These are phyloP conservation scores for Candolleomyces efflorescens DNA, from an alignment of 768 basidiomycete species.

Conservation along the genomic window DNA sequence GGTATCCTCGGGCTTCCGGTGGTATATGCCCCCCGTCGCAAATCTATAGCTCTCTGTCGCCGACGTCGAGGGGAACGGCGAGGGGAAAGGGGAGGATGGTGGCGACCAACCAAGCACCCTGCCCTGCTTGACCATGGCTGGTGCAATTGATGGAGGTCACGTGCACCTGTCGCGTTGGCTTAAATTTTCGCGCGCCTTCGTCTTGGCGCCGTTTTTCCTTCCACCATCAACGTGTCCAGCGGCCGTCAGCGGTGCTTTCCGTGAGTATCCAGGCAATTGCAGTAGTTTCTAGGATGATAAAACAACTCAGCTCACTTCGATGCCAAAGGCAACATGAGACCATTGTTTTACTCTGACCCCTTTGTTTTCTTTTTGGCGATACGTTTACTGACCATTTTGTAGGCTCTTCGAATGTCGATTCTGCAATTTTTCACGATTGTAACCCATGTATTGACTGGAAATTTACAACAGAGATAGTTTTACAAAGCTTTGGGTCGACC, in stretches of 20 bases:
- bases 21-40: too few species aligned
- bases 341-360: neutral
- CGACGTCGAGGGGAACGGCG: neutral
- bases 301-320: slow-evolving; percentile 6
- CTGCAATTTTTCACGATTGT: too few species aligned
- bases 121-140: too few species aligned
- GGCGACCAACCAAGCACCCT: neutral
- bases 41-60: neutral
- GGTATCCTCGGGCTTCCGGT: too few species aligned
- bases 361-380: neutral
- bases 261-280: neutral
- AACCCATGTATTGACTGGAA: too few species aligned
- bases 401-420: neutral
- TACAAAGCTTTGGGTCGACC: too few species aligned
- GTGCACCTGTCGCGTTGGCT: neutral
- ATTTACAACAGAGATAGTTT: too few species aligned
- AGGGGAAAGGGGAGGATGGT: neutral
- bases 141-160: neutral
- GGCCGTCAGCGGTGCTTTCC: neutral
- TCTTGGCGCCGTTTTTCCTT: neutral
- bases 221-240: neutral
- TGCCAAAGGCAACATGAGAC: slow-evolving; percentile 1
- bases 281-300: neutral
- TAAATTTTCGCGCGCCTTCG: too few species aligned
- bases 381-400: too few species aligned